Evolutionary conservation across 108 stramenopile genomes (phyloP).

Genomic region (Skeletonema tropicum): DNA sequence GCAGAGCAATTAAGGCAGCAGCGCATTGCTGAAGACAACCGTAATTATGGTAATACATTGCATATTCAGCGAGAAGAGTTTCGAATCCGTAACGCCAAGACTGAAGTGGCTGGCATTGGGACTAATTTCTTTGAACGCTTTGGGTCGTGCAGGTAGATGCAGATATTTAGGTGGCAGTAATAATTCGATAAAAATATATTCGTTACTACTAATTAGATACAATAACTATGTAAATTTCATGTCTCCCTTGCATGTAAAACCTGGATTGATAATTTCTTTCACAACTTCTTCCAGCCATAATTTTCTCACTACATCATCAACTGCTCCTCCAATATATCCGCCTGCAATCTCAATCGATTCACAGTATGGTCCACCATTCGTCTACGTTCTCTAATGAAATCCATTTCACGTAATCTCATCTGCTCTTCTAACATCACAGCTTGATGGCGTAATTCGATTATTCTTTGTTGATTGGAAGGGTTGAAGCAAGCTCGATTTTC

Average conservation of each 20-base stretch:
- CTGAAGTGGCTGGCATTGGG: not conserved
- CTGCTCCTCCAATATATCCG: not conserved
- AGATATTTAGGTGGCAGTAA: too few species aligned
- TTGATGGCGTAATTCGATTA: not conserved
- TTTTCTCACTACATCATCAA: not conserved
- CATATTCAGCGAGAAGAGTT: not conserved
- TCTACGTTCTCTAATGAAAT: not conserved
- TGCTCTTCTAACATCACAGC: not conserved
- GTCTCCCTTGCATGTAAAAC: too few species aligned
- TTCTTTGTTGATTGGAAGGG: not conserved
- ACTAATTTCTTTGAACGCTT: not conserved
- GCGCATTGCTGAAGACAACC: not conserved
- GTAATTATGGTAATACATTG: not conserved
- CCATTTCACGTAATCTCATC: not conserved
- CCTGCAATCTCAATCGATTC: not conserved
- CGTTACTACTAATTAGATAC: too few species aligned
- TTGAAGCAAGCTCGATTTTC: not conserved
- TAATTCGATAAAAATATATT: not conserved
- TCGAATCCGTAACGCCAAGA: not conserved
- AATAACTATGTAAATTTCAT: too few species aligned
- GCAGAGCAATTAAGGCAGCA: not conserved
- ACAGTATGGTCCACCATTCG: not conserved
- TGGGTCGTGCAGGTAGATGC: not conserved
- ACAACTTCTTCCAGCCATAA: too few species aligned
- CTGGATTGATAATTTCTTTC: too few species aligned